These are phyloP conservation scores for Pythium angustatum DNA, from an alignment of 352 stramenopile genomes.

Conservation along the genomic window DNA sequence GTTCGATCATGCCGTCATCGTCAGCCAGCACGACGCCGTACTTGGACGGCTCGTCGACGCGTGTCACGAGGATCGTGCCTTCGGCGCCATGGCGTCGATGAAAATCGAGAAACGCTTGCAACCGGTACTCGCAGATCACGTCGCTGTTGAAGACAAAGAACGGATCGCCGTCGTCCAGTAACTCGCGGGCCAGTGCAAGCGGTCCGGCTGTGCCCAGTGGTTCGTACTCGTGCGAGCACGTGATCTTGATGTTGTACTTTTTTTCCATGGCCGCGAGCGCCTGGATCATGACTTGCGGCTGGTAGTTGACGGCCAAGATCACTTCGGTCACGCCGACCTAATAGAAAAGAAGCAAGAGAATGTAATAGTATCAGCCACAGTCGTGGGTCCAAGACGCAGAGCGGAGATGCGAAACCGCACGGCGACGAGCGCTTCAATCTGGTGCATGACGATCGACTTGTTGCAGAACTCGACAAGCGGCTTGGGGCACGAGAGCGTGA, in stretches of 20 bases:
- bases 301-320: slow-evolving; percentile 89
- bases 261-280: slow-evolving; percentile 80
- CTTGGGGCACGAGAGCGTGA: slow-evolving; percentile 90
- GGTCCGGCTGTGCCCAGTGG: slow-evolving; percentile 82
- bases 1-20: slow-evolving; percentile 81
- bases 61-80: slow-evolving; percentile 80
- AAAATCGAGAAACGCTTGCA: slow-evolving; percentile 79
- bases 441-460: slow-evolving; percentile 88
- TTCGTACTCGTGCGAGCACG: slow-evolving; percentile 86
- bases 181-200: slow-evolving; percentile 75
- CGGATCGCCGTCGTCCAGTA: slow-evolving; percentile 82
- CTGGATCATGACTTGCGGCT: slow-evolving; percentile 87
- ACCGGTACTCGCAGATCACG: slow-evolving; percentile 85
- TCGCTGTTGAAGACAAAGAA: slow-evolving; percentile 93
- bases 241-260: slow-evolving; percentile 91
- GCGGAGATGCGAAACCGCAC: slow-evolving; percentile 37
- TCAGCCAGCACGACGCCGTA: slow-evolving; percentile 86
- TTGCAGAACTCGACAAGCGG: slow-evolving; percentile 92
- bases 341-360: neutral
- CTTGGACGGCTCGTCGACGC: slow-evolving; percentile 88
- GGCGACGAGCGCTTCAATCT: slow-evolving; percentile 86
- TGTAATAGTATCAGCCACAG: neutral
- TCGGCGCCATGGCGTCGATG: slow-evolving; percentile 78
- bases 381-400: neutral
- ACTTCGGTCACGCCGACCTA: slow-evolving; percentile 89